Evolutionary conservation across 2,329 filamentous ascomycete genomes (phyloP), one percentile per base, ranked within the genome.

Genomic region (Trichoderma lentiforme): DNA sequence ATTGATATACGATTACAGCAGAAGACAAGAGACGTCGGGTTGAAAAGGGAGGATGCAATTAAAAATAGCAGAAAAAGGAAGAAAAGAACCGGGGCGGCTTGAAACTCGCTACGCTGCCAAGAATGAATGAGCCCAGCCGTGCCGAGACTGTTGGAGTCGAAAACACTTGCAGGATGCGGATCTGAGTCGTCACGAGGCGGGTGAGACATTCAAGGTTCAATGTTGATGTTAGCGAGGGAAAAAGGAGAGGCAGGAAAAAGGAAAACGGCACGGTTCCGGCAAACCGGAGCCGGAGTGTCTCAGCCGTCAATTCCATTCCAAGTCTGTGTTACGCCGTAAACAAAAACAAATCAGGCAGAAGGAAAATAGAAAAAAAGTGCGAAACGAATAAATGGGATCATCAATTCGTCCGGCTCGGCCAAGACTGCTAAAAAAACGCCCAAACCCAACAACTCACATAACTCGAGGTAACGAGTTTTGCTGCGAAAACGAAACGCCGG

Each of bases 151-250:
- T 24, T 58, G 51, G 34, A 34, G n/a, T 34, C 39, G 39, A 18
- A 43, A 69, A 47, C 21, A 60, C 66, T 32, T 51, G 66, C 66
- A 69, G 66, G n/a, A 18, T 53, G 28, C 56, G 56, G 36, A 69
- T 69, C 66, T 69, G 66, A 69, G 66, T 69, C 66, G 56, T 69
- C 56, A 61, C 66, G 66, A 69, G 66, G 66, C 66, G 66, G 66
- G 66, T 61, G 66, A 69, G 66, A 69, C 66, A 69, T 24, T 56
- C 24, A 14, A 32, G 39, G 26, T 8, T n/a, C 18, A 21, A 51
- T 36, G 34, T 36, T 36, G 15, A 51, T n/a, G 47, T 24, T 21
- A 53, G 11, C 53, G 15, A 43, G 26, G 18, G 36, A 68, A 43
- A 43, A 26, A 18, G 56, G 28, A 58, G 28, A 11, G 28, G 5